Evolutionary conservation across 345 rosid genomes (phyloP).

Genomic region (Tarenaya hassleriana): DNA sequence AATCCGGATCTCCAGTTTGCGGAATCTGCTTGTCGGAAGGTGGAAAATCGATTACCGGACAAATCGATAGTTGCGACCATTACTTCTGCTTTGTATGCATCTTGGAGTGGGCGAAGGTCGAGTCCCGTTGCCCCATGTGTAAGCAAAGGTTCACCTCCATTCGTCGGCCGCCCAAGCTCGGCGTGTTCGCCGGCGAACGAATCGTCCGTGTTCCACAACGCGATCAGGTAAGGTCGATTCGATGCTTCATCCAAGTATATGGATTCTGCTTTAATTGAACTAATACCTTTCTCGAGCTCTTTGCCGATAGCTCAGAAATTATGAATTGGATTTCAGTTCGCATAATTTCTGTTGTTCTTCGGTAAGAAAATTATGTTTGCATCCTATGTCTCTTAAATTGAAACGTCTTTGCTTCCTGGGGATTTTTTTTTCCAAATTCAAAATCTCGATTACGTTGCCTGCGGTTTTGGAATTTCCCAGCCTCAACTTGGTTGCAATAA

Average conservation of each 20-base stretch:
- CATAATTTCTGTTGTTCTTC: neutral
- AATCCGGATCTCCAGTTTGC: constrained; percentile 21
- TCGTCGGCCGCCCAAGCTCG: constrained; percentile 32
- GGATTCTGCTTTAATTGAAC: too few species aligned
- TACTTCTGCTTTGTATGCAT: constrained; percentile 63
- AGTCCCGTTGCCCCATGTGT: constrained; percentile 56
- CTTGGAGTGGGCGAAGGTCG: constrained; percentile 60
- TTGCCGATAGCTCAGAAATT: neutral
- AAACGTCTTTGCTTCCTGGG: too few species aligned
- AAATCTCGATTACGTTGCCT: neutral
- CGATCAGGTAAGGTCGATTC: constrained; percentile 35
- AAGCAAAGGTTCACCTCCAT: constrained; percentile 47
- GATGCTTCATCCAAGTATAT: neutral
- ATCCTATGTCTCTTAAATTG: too few species aligned
- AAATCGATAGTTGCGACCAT: constrained; percentile 51
- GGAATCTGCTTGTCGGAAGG: constrained; percentile 49
- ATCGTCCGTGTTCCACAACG: constrained; percentile 38
- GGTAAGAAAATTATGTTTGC: neutral
- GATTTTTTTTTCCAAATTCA: neutral
- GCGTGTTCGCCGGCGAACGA: constrained; percentile 34
- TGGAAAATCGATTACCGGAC: constrained; percentile 40
- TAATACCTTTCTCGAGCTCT: too few species aligned
- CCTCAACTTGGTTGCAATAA: neutral
- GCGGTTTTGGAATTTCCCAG: neutral
- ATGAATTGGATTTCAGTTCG: neutral